Conservation (phyloP, 441 rosid genomes). For the Syzygium malaccense region DNA sequence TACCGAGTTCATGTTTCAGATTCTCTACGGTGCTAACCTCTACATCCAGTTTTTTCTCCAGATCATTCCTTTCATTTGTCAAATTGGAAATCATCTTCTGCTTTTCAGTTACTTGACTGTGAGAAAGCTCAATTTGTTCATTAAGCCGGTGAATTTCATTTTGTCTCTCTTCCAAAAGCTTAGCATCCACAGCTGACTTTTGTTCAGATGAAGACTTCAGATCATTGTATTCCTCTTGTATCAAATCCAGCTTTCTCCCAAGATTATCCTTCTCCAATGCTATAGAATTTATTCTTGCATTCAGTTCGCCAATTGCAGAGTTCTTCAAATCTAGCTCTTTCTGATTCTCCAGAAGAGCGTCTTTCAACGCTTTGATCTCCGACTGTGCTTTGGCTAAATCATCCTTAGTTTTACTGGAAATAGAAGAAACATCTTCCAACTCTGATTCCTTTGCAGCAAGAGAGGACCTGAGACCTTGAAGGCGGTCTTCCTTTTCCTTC, state of each 20-base stretch:
- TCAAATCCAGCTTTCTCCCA: constrained; percentile 32
- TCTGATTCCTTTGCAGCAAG: constrained; percentile 50
- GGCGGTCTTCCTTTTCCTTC: constrained; percentile 45
- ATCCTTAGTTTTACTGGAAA: constrained; percentile 33
- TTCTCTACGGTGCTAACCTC: constrained; percentile 34
- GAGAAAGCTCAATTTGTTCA: constrained; percentile 40
- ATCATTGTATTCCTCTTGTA: constrained; percentile 39
- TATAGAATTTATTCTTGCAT: constrained; percentile 37
- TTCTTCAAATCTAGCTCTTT: constrained; percentile 46
- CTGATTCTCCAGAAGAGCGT: constrained; percentile 27
- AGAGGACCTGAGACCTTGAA: constrained; percentile 35
- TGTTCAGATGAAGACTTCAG: constrained; percentile 54
- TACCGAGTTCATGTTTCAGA: constrained; percentile 52
- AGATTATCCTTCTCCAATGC: constrained; percentile 44
- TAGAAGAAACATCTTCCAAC: constrained; percentile 36
- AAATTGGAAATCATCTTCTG: constrained; percentile 34
- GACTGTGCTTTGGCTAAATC: constrained; percentile 38
- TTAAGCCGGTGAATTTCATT: constrained; percentile 40
- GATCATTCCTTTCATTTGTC: constrained; percentile 46
- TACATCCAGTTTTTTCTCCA: constrained; percentile 35
- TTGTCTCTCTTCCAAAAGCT: constrained; percentile 39
- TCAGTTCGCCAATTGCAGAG: constrained; percentile 41
- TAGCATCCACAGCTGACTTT: constrained; percentile 43
- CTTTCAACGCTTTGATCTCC: constrained; percentile 42
- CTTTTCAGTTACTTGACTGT: constrained; percentile 26